Conservation (phyloP, 169 alveolate species). For the Cryptosporidium meleagridis region DNA sequence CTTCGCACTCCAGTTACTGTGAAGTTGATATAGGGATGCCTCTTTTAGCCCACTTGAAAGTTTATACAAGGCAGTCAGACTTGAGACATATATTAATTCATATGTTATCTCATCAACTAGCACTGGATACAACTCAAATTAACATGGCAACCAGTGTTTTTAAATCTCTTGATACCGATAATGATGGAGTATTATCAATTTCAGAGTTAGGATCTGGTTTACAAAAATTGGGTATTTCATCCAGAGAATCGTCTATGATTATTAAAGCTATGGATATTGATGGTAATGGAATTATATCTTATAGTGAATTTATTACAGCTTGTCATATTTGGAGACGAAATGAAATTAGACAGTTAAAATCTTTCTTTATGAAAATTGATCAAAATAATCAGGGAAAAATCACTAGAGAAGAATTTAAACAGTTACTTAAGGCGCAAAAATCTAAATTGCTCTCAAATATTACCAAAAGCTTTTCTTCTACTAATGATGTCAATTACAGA, state of each 20-base stretch:
- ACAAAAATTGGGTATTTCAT: conserved; percentile 6
- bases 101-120: conserved; percentile 51
- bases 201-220: conserved; percentile 9
- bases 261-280: conserved; percentile 59
- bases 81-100: conserved; percentile 34
- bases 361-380: conserved; percentile 59
- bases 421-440: conserved; percentile 48
- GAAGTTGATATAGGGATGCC: conserved; percentile 50
- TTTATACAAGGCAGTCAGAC: conserved; percentile 45
- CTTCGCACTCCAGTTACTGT: conserved; percentile 28
- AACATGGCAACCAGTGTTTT: conserved; percentile 56
- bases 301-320: conserved; percentile 62
- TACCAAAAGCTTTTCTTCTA: conserved; percentile 34
- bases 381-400: conserved; percentile 17
- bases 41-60: conserved; percentile 25
- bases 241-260: conserved; percentile 39
- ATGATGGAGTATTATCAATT: conserved; percentile 36
- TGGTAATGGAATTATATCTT: conserved; percentile 59
- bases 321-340: conserved; percentile 64
- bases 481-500: conserved; percentile 12
- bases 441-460: conserved; percentile 54
- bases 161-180: conserved; percentile 28
- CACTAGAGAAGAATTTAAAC: conserved; percentile 46
- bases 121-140: conserved; percentile 58
- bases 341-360: conserved; percentile 51